Percentiles rank a stretch among this genome's conserved stretches.
Conservation (phyloP, 345 rosid genomes). For the Aegle marmelos region DNA sequence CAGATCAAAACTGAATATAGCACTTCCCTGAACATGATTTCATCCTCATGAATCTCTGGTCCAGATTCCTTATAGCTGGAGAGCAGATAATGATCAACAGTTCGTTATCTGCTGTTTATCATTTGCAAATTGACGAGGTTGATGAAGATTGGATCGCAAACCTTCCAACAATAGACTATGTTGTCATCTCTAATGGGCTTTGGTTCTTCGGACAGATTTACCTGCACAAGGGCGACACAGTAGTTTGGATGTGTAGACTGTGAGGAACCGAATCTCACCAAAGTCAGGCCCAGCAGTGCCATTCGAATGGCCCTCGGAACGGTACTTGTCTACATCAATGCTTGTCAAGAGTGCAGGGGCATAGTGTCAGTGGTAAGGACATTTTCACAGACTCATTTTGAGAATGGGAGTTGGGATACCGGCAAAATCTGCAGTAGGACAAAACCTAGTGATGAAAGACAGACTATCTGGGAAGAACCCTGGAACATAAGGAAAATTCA, state of each 20-base stretch:
- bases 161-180: constrained; percentile 42
- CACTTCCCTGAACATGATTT: constrained; percentile 57
- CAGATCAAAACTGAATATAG: constrained; percentile 69
- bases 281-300: constrained; percentile 40
- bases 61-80: constrained; percentile 55
- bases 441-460: constrained; percentile 33
- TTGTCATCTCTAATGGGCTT: constrained; percentile 61
- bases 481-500: constrained; percentile 54
- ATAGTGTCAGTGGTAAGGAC: constrained; percentile 57
- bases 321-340: constrained; percentile 39
- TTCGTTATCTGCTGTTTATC: constrained; percentile 39
- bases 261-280: constrained; percentile 41
- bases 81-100: constrained; percentile 50
- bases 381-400: constrained; percentile 84
- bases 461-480: constrained; percentile 28
- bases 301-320: constrained; percentile 48
- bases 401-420: constrained; percentile 74
- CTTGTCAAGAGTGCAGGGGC: constrained; percentile 34
- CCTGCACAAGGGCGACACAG: constrained; percentile 35
- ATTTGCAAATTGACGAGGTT: constrained; percentile 43
- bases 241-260: constrained; percentile 68
- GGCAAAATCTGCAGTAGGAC: constrained; percentile 71
- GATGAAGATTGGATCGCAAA: constrained; percentile 49
- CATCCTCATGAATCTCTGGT: constrained; percentile 65
- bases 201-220: constrained; percentile 77